phyloP scores from a whole-genome alignment of 208 protist species.

The Trichomonas vaginalis region DNA sequence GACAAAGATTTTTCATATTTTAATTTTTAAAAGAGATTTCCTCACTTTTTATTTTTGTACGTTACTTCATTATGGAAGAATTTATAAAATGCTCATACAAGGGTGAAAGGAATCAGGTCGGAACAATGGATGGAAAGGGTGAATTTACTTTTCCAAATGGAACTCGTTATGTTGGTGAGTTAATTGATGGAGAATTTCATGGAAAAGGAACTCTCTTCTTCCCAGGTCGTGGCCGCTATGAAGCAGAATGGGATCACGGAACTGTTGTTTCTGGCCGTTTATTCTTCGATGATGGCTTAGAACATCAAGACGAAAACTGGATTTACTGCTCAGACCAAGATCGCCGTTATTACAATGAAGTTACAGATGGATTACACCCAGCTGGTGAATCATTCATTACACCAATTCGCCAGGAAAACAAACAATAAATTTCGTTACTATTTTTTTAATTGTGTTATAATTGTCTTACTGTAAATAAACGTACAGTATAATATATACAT shows the following conservation, averaged over 20 bases:
- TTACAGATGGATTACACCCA: neutral
- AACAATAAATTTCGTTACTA: neutral
- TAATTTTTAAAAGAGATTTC: too few relatives aligned
- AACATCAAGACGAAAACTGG: neutral
- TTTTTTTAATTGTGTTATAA: neutral
- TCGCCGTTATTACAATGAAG: neutral
- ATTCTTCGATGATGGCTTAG: neutral
- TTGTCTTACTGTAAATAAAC: too few relatives aligned
- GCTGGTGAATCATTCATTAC: neutral
- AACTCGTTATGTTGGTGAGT: constrained; percentile 6
- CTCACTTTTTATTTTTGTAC: too few relatives aligned
- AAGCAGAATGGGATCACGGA: constrained; percentile 14
- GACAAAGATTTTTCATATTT: too few relatives aligned
- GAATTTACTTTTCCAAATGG: constrained; percentile 14
- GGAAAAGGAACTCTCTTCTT: neutral
- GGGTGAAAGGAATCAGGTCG: neutral
- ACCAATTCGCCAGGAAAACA: neutral
- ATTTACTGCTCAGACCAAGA: neutral
- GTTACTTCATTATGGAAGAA: neutral
- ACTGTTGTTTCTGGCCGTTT: neutral
- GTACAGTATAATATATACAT: too few relatives aligned
- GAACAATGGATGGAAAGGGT: constrained; percentile 12
- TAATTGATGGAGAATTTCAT: constrained; percentile 1
- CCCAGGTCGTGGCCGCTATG: neutral
- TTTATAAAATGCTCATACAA: neutral